Evolutionary conservation across 176 grass and related monocot genomes (phyloP), one percentile per base, ranked within the genome.

Genomic region (Thinopyrum elongatum): DNA sequence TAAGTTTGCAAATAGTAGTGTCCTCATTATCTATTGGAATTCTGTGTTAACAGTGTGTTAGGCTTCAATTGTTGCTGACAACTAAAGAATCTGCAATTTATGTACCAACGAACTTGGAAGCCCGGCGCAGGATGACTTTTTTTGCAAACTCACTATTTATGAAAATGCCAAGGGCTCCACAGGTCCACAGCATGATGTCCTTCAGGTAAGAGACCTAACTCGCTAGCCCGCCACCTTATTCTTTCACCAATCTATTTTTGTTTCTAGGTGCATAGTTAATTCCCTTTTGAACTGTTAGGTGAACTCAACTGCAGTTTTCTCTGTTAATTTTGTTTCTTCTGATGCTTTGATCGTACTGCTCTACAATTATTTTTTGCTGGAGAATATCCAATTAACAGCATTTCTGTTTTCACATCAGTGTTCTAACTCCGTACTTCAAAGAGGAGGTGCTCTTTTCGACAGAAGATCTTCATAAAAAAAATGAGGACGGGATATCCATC

Each of bases 131-230:
- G 58, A 96, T 99, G 41, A 99, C 94, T 36, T 99, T 99, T 79
- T 99, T 99, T 90, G 90, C 97, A 63, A 99, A 99, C 86, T 99
- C 97, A 68, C 87, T 99, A 82, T 99, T 96, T 85, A 99, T 99
- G 97, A 91, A 74, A 55, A 92, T 99, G 94, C 97, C 94, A 74
- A 62, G 8, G 62, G 90, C 97, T 83, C 97, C 90, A 80, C 82
- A 80, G 76, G 92, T 99, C 70, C 85, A 71, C 44, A 83, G 83
- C 42, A 99, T 99, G 97, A 89, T 94, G 83, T 96, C 97, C 80
- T 99, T 99, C 76, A 96, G 97, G 97, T 93, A 69, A 74, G 71
- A 70, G 67, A 59, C 58, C 42, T 13, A 80, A 21, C 57, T 79
- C 19, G 11, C 42, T 21, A 3, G 13, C 14, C 19, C 12, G 7